A percentile compares a stretch with the other conserved stretches of the same genome.
Evolutionary conservation across 305 asterid species (phyloP).

Genomic region (Ajuga reptans): DNA sequence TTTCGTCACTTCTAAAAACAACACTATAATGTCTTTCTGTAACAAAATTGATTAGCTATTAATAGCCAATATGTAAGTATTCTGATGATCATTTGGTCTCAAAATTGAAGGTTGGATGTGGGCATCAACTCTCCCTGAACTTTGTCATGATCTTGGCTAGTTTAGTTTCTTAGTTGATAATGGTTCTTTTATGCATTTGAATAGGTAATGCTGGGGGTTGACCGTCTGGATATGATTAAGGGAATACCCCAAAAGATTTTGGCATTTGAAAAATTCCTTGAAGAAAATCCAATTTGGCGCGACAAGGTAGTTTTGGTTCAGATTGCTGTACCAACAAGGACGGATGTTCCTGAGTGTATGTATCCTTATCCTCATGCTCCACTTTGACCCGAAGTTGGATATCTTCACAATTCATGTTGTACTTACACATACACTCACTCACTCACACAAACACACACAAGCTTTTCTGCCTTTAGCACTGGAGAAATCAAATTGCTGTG

Average conservation of each 20-base stretch:
- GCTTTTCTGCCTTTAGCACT: not conserved
- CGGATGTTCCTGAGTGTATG: conserved; percentile 97
- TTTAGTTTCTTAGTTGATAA: not conserved
- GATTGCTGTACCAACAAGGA: conserved; percentile 94
- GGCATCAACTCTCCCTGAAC: not conserved
- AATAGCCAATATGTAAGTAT: conserved; percentile 1
- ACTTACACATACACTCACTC: too few species aligned
- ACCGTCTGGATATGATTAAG: conserved; percentile 88
- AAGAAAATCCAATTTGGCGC: conserved; percentile 85
- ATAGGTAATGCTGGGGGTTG: conserved; percentile 94
- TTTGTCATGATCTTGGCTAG: not conserved
- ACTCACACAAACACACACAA: too few species aligned
- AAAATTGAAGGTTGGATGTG: not conserved
- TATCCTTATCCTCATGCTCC: conserved; percentile 25
- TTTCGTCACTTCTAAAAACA: not conserved
- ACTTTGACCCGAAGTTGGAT: conserved; percentile 12
- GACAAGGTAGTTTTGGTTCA: conserved; percentile 84
- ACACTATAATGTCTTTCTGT: not conserved
- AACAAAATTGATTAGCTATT: not conserved
- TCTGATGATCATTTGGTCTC: not conserved
- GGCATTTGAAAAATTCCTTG: conserved; percentile 94
- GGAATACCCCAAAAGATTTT: conserved; percentile 94
- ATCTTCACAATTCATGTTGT: not conserved
- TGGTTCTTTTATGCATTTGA: conserved; percentile 15
- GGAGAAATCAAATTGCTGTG: too few species aligned